Base-by-base conservation (phyloP, 495 filamentous ascomycete genomes). In the Chlorociboria aeruginascens region DNA sequence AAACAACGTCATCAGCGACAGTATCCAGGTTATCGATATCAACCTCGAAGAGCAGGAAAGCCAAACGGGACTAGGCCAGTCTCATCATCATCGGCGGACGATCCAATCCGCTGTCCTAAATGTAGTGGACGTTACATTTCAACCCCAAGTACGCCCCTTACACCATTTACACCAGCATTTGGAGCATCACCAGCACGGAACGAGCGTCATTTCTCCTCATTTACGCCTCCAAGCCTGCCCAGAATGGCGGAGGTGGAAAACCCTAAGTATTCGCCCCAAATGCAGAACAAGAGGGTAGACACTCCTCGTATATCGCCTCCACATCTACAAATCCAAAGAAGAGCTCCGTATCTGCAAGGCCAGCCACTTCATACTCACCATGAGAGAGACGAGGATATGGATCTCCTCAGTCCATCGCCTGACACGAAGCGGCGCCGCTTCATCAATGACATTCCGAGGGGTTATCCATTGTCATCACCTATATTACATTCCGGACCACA, bases 1-100 rank as follows among this genome's bases (percentile, higher is more conserved):
- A 97, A 97, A 67, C 68, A 79, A 46, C 83, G 85, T 7, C 92
- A 98, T 66, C 83, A 85, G 56, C 81, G 80, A 51, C 84, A 92
- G 63, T 95, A 95, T 61, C 92, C 92, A 4, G 82, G 85, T 46
- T 98, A 98, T 63, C 77, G 87, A 57, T 98, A 95, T 63, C 88
- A 95, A 62, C 92, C 92, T 35, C 83, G 88, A 29, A 75, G 90
- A 45, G 77, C 76, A 57, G 83, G 78, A 35, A 79, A 68, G 57
- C 41, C 50, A 35, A 53, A 33, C 46, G 47, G 49, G 12, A 50
- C 56, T 40, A 45, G 55, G 7, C 59, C 60, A 20, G 51, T 68
- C 28, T 48, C 62, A 25, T 57, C 69, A 8, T 54, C 62, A 8
- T 48, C 58, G 25, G 59, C 64, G 9, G 70, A 74, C 36, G 66